Evolutionary conservation across 768 basidiomycete genomes (phyloP), one percentile per base, ranked within the genome.

Genomic region (Suillus subaureus): DNA sequence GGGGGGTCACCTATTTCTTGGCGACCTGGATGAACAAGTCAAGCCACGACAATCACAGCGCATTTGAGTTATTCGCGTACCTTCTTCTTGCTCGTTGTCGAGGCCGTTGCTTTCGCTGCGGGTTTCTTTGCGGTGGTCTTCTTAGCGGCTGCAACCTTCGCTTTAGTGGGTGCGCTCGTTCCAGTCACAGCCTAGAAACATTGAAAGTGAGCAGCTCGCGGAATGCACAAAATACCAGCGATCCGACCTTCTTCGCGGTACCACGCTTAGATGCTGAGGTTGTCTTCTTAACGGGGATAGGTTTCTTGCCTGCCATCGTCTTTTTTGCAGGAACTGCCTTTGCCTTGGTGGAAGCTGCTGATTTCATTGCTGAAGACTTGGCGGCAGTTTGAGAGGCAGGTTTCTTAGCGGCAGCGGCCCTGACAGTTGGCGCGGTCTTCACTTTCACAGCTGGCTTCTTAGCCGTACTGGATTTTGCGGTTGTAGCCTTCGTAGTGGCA

Each of bases 161-260:
- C 74, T 64, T 57, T 81, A 51, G 81, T 66, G 42, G 83, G 71
- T 31, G 83, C 70, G 13, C 78, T 79, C 0, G 80, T 78, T 11
- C 88, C 86, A 45, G 84, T 88, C 31, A 83, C 79, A 68, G 81
- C 79, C 88, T 89, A 69, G 26, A 42, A 9, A 69, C 37, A 51
- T 69, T 51, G n/a, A 21, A 61, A 47, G 57, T 40, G 37, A 54
- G 54, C 21, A 43, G 39, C 61, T 57, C 31, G 61, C 11, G n/a
- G 18, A 45, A 8, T 58, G 49, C 6, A 18, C 51, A 66, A 61
- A 21, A 61, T 39, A 1, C 6, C 18, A 21, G 15, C 21, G 26
- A 42, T 67, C 69, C 43, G 52, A 88, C 88, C 86, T 90, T 92
- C 83, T 91, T 92, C 11, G 84, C 86, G 1, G 81, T 55, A 39